Conservation (phyloP, 371 early-diverging fungal genomes). For the Rhizopus arrhizus region DNA sequence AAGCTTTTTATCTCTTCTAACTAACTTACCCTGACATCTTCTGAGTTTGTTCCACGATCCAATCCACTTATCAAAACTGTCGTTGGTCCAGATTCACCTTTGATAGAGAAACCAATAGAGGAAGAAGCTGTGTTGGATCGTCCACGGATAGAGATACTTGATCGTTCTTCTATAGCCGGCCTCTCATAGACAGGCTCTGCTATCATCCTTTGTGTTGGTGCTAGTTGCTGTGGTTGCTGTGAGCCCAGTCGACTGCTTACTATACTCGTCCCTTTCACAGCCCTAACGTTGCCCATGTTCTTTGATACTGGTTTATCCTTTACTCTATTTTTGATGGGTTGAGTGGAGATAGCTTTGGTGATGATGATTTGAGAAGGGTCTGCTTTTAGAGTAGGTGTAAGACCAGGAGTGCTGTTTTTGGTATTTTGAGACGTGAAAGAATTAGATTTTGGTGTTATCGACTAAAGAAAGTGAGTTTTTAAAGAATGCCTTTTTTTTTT, state of each 20-base stretch:
- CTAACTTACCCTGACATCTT: constrained; percentile 56
- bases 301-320: no score
- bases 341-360: constrained; percentile 28
- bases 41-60: constrained; percentile 57
- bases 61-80: constrained; percentile 58
- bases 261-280: not conserved
- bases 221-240: not conserved
- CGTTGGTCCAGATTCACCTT: constrained; percentile 57
- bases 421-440: constrained; percentile 2
- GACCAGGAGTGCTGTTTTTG: constrained; percentile 1
- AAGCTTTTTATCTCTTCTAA: no score
- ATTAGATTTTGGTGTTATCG: not conserved
- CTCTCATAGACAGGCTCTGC: not conserved
- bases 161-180: not conserved
- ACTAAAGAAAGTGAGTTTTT: no score
- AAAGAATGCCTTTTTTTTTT: not conserved
- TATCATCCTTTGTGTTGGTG: not conserved
- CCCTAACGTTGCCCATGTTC: not conserved
- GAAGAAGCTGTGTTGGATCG: constrained; percentile 23
- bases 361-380: constrained; percentile 44
- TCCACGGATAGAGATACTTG: constrained; percentile 25
- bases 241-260: not conserved
- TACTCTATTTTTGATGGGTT: no score
- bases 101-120: constrained; percentile 37
- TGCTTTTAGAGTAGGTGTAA: constrained; percentile 10